Conservation (phyloP, 345 rosid species). For the Lepidium sativum region DNA sequence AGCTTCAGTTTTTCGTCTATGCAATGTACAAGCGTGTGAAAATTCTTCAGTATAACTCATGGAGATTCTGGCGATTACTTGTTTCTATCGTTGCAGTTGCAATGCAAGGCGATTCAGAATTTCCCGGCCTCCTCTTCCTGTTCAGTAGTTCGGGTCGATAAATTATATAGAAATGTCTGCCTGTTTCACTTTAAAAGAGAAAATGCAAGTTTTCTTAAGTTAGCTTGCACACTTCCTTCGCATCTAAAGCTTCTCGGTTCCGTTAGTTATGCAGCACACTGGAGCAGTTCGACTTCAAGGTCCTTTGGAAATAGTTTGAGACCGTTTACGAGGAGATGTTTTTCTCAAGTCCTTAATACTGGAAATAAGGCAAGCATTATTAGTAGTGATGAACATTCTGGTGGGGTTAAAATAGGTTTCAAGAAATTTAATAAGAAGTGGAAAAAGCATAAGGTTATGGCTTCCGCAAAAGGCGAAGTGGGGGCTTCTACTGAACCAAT, state of each 20-base stretch:
- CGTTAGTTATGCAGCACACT: slow-evolving; percentile 9
- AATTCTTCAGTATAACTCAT: neutral
- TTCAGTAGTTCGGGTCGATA: slow-evolving; percentile 3
- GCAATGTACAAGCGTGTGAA: neutral
- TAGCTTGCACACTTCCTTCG: slow-evolving; percentile 12
- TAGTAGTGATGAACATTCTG: slow-evolving; percentile 15
- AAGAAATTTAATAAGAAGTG: slow-evolving; percentile 25
- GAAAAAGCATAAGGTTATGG: slow-evolving; percentile 33
- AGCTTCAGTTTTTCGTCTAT: neutral
- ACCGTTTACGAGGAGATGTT: slow-evolving; percentile 24
- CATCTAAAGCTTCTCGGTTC: slow-evolving; percentile 12
- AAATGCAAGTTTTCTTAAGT: slow-evolving; percentile 14
- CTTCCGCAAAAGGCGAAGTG: slow-evolving; percentile 20
- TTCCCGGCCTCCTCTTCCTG: slow-evolving; percentile 16
- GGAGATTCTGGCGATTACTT: neutral
- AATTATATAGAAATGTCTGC: slow-evolving; percentile 19
- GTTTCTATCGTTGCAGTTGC: slow-evolving; percentile 28
- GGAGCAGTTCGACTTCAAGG: slow-evolving; percentile 13
- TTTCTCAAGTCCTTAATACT: slow-evolving; percentile 30
- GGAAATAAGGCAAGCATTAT: slow-evolving; percentile 8
- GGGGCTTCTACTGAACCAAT: slow-evolving; percentile 24
- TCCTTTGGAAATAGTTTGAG: slow-evolving; percentile 20
- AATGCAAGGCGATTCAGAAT: slow-evolving; percentile 29
- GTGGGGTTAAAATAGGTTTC: slow-evolving; percentile 4
- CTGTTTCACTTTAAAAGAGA: slow-evolving; percentile 26